phyloP scores from a whole-genome alignment of 2,329 filamentous ascomycete species.

The Davidsoniella eucalypti region DNA sequence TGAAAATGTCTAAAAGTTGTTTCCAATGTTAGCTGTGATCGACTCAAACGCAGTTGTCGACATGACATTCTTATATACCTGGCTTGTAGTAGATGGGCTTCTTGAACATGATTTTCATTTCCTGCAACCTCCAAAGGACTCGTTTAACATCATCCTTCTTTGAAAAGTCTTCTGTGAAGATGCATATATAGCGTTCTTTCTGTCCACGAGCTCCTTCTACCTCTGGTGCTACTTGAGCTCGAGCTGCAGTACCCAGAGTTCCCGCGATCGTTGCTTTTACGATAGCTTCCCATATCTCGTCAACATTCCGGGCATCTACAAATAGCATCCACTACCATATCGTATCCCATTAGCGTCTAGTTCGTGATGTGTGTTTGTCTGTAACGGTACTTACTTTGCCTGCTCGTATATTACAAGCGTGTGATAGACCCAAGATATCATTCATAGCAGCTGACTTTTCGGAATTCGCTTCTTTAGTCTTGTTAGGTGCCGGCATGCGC shows the following conservation, averaged over 20 bases:
- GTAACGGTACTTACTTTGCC: constrained; percentile 40
- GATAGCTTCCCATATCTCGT: constrained; percentile 48
- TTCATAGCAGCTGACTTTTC: constrained; percentile 32
- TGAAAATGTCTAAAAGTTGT: constrained; percentile 41
- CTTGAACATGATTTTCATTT: constrained; percentile 41
- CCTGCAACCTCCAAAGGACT: constrained; percentile 45
- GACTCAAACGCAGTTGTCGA: no score
- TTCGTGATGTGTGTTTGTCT: no score
- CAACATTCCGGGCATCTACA: constrained; percentile 33
- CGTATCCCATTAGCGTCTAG: no score
- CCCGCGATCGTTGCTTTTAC: constrained; percentile 50
- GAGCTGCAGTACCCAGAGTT: constrained; percentile 55
- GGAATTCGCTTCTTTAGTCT: constrained; percentile 31
- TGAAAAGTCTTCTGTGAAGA: constrained; percentile 63
- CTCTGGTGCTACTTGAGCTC: constrained; percentile 43
- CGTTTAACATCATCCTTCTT: constrained; percentile 52
- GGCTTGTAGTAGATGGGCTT: constrained; percentile 62
- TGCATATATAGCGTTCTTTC: constrained; percentile 46
- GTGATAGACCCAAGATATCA: constrained; percentile 45
- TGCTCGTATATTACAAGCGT: constrained; percentile 36
- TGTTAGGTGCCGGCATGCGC: constrained; percentile 20
- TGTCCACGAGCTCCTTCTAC: constrained; percentile 24
- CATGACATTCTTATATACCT: constrained; percentile 25
- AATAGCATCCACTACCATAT: constrained; percentile 57
- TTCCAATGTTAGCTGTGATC: constrained; percentile 1